Evolutionary conservation across 768 basidiomycete species (phyloP).

Genomic region (Tylopilus intermedius): DNA sequence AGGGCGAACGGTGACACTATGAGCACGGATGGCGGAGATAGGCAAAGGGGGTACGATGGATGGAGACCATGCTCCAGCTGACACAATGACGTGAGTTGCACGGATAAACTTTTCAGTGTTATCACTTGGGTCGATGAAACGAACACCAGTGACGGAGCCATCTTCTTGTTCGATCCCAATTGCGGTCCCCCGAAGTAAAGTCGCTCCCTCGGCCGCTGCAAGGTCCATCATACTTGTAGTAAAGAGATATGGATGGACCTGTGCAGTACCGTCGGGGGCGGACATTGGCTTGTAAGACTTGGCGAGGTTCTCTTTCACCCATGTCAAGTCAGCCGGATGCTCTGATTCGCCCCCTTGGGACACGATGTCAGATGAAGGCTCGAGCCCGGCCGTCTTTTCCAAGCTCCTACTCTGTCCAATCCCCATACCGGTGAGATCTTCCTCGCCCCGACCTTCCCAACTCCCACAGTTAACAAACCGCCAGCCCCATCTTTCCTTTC

Average conservation of each 20-base stretch:
- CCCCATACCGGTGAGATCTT: slow-evolving; percentile 19
- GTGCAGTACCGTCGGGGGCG: slow-evolving; percentile 53
- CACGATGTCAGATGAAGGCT: slow-evolving; percentile 1
- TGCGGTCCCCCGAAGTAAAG: slow-evolving; percentile 43
- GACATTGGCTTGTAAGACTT: slow-evolving; percentile 57
- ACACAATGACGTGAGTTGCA: slow-evolving; percentile 68
- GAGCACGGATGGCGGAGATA: slow-evolving; percentile 61
- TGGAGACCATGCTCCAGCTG: slow-evolving; percentile 87
- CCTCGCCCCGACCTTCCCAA: slow-evolving; percentile 61
- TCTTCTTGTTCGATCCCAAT: slow-evolving; percentile 41
- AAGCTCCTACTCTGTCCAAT: slow-evolving; percentile 37
- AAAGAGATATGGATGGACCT: slow-evolving; percentile 74
- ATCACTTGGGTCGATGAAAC: slow-evolving; percentile 27
- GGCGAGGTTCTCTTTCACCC: slow-evolving; percentile 56
- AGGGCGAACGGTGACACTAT: slow-evolving; percentile 65
- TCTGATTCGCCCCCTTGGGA: slow-evolving; percentile 28
- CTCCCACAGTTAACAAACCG: slow-evolving; percentile 66
- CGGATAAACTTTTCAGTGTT: slow-evolving; percentile 34
- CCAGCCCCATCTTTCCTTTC: slow-evolving; percentile 78
- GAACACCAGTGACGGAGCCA: slow-evolving; percentile 45
- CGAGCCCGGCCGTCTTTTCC: slow-evolving; percentile 52
- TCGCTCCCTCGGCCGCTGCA: slow-evolving; percentile 50
- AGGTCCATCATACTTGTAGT: slow-evolving; percentile 68
- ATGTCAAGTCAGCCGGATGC: slow-evolving; percentile 48
- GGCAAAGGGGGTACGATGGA: slow-evolving; percentile 51